Percentiles rank a stretch among this genome's conserved stretches.
Conservation (phyloP, 768 basidiomycete genomes). For the Termitomyces sp. region DNA sequence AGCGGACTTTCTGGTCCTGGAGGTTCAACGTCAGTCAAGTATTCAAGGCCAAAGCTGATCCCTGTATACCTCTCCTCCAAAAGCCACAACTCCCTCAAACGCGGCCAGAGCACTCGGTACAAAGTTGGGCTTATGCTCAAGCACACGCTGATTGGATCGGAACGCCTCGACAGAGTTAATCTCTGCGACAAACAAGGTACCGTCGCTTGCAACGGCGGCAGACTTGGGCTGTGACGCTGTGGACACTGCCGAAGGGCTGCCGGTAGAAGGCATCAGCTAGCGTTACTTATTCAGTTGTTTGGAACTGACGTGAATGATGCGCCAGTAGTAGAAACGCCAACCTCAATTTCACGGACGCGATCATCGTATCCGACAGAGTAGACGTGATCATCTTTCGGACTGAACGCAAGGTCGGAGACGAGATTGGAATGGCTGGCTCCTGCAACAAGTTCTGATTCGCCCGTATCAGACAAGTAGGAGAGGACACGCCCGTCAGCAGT, state of each 20-base stretch:
- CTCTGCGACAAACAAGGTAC: slow-evolving; percentile 62
- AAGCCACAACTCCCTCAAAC: slow-evolving; percentile 46
- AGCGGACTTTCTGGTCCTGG: slow-evolving; percentile 69
- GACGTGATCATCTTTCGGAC: slow-evolving; percentile 40
- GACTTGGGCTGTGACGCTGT: slow-evolving; percentile 64
- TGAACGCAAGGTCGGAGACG: slow-evolving; percentile 55
- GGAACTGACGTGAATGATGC: slow-evolving; percentile 11
- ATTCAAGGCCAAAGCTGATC: background rate
- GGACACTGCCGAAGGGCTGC: slow-evolving; percentile 45
- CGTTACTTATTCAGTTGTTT: background rate
- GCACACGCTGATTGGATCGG: slow-evolving; percentile 63
- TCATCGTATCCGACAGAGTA: slow-evolving; percentile 84
- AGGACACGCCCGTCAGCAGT: slow-evolving; percentile 75
- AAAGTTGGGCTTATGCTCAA: slow-evolving; percentile 46
- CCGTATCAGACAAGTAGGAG: slow-evolving; percentile 48
- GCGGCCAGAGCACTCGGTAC: slow-evolving; percentile 55
- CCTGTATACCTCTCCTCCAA: slow-evolving; percentile 66
- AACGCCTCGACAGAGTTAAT: slow-evolving; percentile 58
- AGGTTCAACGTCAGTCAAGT: background rate
- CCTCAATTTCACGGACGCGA: slow-evolving; percentile 58
- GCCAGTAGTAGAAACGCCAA: slow-evolving; percentile 33
- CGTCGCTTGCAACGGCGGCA: slow-evolving; percentile 53
- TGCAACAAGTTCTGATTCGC: slow-evolving; percentile 38
- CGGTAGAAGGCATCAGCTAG: background rate
- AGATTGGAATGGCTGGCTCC: slow-evolving; percentile 71